A percentile compares a stretch with the other conserved stretches of the same genome.
Evolutionary conservation across 495 filamentous ascomycete genomes (phyloP).

Genomic region (Daldinia loculata): DNA sequence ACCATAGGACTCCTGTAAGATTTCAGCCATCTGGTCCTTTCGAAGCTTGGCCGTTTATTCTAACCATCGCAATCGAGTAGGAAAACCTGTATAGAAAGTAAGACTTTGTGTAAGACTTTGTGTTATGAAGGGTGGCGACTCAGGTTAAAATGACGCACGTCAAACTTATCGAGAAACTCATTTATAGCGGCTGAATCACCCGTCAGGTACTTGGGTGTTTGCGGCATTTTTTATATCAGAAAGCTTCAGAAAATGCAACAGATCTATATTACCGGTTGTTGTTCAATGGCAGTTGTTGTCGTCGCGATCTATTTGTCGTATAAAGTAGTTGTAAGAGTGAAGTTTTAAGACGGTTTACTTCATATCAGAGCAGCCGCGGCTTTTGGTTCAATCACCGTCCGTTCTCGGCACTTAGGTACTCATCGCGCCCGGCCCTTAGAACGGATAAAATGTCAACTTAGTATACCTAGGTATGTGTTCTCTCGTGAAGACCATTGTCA

Average conservation of each 20-base stretch:
- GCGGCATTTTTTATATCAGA: slow-evolving; percentile 21
- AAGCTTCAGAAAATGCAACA: background rate
- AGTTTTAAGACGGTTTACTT: background rate
- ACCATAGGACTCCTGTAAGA: slow-evolving; percentile 88
- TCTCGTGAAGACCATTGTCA: background rate
- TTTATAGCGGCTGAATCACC: slow-evolving; percentile 77
- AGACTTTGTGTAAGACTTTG: slow-evolving; percentile 13
- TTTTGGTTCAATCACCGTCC: slow-evolving; percentile 19
- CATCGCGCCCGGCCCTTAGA: background rate
- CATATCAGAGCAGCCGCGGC: background rate
- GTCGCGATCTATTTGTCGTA: slow-evolving; percentile 4
- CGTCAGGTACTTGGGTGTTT: slow-evolving; percentile 75
- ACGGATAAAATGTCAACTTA: background rate
- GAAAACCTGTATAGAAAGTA: slow-evolving; percentile 70
- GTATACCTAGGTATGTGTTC: background rate
- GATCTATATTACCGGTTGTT: background rate
- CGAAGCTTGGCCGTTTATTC: slow-evolving; percentile 22
- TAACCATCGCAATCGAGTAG: slow-evolving; percentile 97
- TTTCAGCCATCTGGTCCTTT: slow-evolving; percentile 10
- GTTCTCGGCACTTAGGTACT: slow-evolving; percentile 24
- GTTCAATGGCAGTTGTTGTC: background rate
- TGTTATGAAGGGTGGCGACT: slow-evolving; percentile 5
- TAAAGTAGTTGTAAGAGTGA: slow-evolving; percentile 15
- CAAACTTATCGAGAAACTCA: slow-evolving; percentile 87
- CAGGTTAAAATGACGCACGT: slow-evolving; percentile 67